Conservation (phyloP, 768 basidiomycete genomes). For the Mycena vitilis region DNA sequence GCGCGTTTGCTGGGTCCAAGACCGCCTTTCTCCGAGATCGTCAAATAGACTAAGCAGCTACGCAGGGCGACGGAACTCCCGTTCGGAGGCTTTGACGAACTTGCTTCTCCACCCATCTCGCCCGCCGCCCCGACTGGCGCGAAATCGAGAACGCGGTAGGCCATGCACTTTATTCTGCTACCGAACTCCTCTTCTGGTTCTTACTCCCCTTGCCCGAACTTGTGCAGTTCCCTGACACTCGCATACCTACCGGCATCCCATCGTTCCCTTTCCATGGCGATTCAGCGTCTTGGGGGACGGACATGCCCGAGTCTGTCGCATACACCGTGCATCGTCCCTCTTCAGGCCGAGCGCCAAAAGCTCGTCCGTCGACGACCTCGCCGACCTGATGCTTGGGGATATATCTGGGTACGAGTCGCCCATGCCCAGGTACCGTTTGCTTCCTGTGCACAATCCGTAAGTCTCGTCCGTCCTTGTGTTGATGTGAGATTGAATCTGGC, state of each 20-base stretch:
- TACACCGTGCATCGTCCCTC: constrained; percentile 51
- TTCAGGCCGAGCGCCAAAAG: constrained; percentile 41
- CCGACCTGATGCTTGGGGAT: constrained; percentile 34
- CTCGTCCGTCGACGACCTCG: constrained; percentile 37
- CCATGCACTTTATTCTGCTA: constrained; percentile 50
- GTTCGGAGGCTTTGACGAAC: too few relatives aligned
- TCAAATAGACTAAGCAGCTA: too few relatives aligned
- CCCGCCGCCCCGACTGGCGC: constrained; percentile 29
- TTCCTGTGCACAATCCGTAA: constrained; percentile 74
- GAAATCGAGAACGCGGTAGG: constrained; percentile 47
- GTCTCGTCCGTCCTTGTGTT: too few relatives aligned
- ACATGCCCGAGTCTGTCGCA: constrained; percentile 52
- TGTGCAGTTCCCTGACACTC: background rate
- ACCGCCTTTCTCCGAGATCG: too few relatives aligned
- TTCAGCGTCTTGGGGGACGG: constrained; percentile 7
- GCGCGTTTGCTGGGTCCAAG: too few relatives aligned
- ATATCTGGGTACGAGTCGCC: constrained; percentile 54
- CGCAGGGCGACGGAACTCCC: too few relatives aligned
- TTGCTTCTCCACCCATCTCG: constrained; percentile 33
- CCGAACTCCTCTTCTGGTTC: constrained; percentile 42
- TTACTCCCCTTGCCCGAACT: background rate
- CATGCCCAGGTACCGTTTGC: constrained; percentile 67
- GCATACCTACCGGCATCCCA: too few relatives aligned
- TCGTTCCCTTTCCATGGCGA: too few relatives aligned
- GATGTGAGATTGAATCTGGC: too few relatives aligned